Percentiles rank a stretch among this genome's conserved stretches.
Evolutionary conservation across 352 stramenopile species (phyloP).

Genomic region (Blastocystis sp.): DNA sequence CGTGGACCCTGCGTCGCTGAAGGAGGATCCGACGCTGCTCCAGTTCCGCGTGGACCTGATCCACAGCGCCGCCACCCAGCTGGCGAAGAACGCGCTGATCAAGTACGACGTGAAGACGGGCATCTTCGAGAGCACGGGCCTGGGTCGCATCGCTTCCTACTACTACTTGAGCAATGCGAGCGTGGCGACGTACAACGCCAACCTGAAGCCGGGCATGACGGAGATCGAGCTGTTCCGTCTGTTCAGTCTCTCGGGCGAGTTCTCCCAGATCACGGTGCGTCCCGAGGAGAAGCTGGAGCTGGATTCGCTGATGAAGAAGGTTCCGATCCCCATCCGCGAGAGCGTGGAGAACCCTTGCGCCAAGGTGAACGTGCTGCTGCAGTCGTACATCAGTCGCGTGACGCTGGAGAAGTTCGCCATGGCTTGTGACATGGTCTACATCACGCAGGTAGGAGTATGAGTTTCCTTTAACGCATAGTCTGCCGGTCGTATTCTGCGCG

Average conservation of each 20-base stretch:
- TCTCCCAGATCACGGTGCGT: slow-evolving; percentile 91
- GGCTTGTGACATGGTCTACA: slow-evolving; percentile 94
- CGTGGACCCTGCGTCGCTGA: slow-evolving; percentile 73
- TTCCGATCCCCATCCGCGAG: slow-evolving; percentile 97
- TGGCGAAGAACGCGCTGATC: slow-evolving; percentile 91
- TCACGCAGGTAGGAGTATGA: slow-evolving; percentile 73
- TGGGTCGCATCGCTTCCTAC: slow-evolving; percentile 91
- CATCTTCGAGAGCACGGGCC: slow-evolving; percentile 83
- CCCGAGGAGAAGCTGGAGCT: slow-evolving; percentile 97
- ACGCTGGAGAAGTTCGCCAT: slow-evolving; percentile 93
- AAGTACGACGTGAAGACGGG: slow-evolving; percentile 90
- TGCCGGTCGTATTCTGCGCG: slow-evolving; percentile 89
- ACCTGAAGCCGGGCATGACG: slow-evolving; percentile 95
- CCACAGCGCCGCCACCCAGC: slow-evolving; percentile 83
- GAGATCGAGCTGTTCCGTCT: slow-evolving; percentile 97
- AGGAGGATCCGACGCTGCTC: slow-evolving; percentile 81
- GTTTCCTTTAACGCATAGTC: slow-evolving; percentile 61
- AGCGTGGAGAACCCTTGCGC: slow-evolving; percentile 73
- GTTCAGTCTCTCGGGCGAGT: slow-evolving; percentile 95
- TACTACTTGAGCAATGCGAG: slow-evolving; percentile 97
- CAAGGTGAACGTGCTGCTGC: slow-evolving; percentile 97
- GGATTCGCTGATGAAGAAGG: slow-evolving; percentile 84
- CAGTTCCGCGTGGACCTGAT: slow-evolving; percentile 85
- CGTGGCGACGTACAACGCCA: slow-evolving; percentile 93
- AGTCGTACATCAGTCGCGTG: slow-evolving; percentile 94